Evolutionary conservation across 805 yeast genomes (phyloP), one percentile per base, ranked within the genome.

Genomic region (Starmerella vaccinii): DNA sequence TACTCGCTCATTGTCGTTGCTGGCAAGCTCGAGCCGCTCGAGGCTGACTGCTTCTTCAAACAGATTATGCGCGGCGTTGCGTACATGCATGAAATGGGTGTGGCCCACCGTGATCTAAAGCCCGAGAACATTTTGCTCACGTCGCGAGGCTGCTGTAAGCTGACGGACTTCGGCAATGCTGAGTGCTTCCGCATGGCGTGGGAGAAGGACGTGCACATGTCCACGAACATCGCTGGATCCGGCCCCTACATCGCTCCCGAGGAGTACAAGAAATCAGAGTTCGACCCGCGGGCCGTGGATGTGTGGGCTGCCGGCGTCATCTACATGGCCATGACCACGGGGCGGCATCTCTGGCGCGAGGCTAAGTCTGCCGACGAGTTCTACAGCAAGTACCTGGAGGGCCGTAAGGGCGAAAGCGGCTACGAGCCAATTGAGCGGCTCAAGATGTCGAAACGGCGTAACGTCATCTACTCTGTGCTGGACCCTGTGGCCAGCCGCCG

Each of bases 201-300:
- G 90, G 95, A 86, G 61, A 71, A 70, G 45, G 80, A 80, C 49
- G 76, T 78, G 29, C 86, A 81, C 61, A 69, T 76, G 49, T 75
- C 81, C 33, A 65, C 71, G 18, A 89, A 92, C 15, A 74, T 82
- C 5, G 77, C 89, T 60, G 97, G 97, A 1, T 81, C 90, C 2
- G 90, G 81, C 53, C 90, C 95, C 1, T 88, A 86, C 67, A 85
- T 86, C 63, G 84, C 95, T 0, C 97, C 97, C 0, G 97, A 88
- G 62, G 95, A 86, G 67, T 83, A 76, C 61, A 59, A 61, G 8
- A 66, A 67, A 6, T 68, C 71, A 29, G 71, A 66, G 37, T 83
- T 82, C 61, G 94, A 86, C 57, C 85, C 94, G 15, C 68, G 87
- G 51, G 71, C 78, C 27, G 88, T 84, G 46, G 97, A 88, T 64